Base-by-base conservation (phyloP, 352 stramenopile species). In the Phytopythium ostracodes region DNA sequence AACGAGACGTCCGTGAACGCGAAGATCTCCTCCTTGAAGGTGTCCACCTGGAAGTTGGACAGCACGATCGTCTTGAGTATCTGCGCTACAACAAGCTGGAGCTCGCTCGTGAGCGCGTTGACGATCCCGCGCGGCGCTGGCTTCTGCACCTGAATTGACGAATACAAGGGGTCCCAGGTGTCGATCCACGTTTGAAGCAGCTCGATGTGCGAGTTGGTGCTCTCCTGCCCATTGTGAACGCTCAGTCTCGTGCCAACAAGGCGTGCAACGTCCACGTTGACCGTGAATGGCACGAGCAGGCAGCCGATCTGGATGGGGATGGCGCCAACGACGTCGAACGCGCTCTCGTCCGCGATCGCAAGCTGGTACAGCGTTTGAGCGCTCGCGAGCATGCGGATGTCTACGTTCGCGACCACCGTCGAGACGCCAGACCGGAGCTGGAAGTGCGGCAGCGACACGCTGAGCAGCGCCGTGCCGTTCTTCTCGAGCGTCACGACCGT, bases 1-100 rank as follows among this genome's bases (percentile, higher is more conserved):
- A 94, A 92, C 35, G 79, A 80, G 20, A 93, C 82, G 59, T 93
- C 84, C 4, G 86, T 91, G 51, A 87, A 95, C 15, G 85, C 82
- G 58, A 92, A 92, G 11, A 95, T 76, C 60, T 87, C 76, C 24
- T 72, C 46, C 12, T 70, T 50, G 50, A 89, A 76, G 54, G 69
- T 73, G 27, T 92, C 72, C 6, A 85, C 80, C 42, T 87, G 80
- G 55, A 92, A 78, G 60, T 91, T 72, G 1, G 83, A 89, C 15
- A 94, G 71, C 42, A 68, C 82, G 60, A 94, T 87, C 1, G 83
- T 91, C 59, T 87, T 84, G 27, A 94, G 57, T 33, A 94, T 80
- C 56, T 88, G 73, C 15, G 54, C 69, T 24, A 92, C 68, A 24
- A 92, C 62, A 38, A 63, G 70, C 47, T 89, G 71, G 10, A 92